Percentiles rank a stretch among this genome's conserved stretches.
Evolutionary conservation across 108 stramenopile species (phyloP).

Genomic region (Pinguiococcus pyrenoidosus): DNA sequence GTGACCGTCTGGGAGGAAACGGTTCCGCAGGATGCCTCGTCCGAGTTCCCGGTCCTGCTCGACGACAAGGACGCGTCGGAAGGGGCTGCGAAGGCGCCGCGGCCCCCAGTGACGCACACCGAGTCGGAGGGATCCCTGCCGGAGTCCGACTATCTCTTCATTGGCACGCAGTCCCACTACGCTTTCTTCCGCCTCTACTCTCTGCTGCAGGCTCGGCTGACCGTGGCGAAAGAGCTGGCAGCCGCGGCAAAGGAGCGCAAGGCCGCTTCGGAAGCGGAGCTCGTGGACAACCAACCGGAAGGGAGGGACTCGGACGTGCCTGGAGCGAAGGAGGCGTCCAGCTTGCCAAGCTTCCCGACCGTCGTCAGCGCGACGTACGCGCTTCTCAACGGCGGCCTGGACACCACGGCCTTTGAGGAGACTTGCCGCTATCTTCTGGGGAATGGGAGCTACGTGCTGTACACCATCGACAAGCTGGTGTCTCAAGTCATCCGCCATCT

Average conservation of each 20-base stretch:
- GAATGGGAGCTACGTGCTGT: slow-evolving; percentile 24
- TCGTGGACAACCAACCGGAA: slow-evolving; percentile 1
- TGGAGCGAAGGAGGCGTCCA: slow-evolving; percentile 1
- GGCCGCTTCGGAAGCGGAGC: neutral
- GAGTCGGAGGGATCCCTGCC: neutral
- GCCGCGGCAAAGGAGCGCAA: slow-evolving; percentile 1
- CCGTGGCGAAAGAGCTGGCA: slow-evolving; percentile 10
- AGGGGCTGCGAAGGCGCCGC: neutral
- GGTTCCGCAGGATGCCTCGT: neutral
- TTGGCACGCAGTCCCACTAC: slow-evolving; percentile 25
- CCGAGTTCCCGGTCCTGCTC: too few relatives aligned
- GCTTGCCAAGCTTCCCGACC: slow-evolving; percentile 8
- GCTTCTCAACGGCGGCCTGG: slow-evolving; percentile 20
- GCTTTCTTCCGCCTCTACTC: slow-evolving; percentile 38
- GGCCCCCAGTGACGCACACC: slow-evolving; percentile 1
- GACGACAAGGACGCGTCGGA: too few relatives aligned
- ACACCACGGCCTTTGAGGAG: slow-evolving; percentile 32
- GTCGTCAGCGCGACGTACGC: slow-evolving; percentile 30
- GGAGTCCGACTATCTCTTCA: slow-evolving; percentile 1
- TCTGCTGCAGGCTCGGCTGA: slow-evolving; percentile 26
- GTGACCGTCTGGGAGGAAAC: neutral
- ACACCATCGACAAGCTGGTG: slow-evolving; percentile 34
- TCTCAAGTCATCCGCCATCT: slow-evolving; percentile 19
- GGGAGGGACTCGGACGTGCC: neutral
- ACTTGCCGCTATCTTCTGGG: slow-evolving; percentile 36